Percentiles rank a stretch among this genome's conserved stretches.
Evolutionary conservation across 371 early-diverging fungal genomes (phyloP).

Genomic region (Mucor plumbeus): DNA sequence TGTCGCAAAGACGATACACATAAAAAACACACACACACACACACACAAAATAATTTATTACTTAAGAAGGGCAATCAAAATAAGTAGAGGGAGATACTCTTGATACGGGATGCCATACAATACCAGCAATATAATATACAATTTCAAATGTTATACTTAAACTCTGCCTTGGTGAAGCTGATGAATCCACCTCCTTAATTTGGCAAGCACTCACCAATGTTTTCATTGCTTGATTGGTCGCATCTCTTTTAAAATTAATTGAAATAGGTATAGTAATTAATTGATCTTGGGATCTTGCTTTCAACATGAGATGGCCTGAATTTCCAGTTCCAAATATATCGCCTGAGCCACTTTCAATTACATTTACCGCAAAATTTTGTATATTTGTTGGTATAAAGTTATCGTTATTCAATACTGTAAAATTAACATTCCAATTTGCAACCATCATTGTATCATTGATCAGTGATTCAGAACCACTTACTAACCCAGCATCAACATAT

Average conservation of each 20-base stretch:
- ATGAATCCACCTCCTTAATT: slow-evolving; percentile 6
- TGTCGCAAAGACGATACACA: no score
- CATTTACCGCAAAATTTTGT: slow-evolving; percentile 23
- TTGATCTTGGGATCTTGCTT: slow-evolving; percentile 18
- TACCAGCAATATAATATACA: slow-evolving; percentile 36
- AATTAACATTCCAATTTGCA: slow-evolving; percentile 36
- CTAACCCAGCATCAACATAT: slow-evolving; percentile 25
- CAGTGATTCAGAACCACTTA: slow-evolving; percentile 1
- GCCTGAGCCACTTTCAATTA: slow-evolving; percentile 25
- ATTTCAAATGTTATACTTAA: slow-evolving; percentile 32
- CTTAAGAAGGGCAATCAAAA: slow-evolving; percentile 33
- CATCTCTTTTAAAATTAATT: slow-evolving; percentile 19
- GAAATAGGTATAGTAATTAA: slow-evolving; percentile 13
- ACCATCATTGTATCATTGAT: slow-evolving; percentile 20
- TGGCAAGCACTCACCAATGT: slow-evolving; percentile 19
- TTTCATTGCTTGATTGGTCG: slow-evolving; percentile 16
- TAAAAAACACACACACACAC: no score
- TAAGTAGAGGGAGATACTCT: slow-evolving; percentile 24
- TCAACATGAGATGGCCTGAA: slow-evolving; percentile 16
- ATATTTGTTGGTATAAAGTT: slow-evolving; percentile 41
- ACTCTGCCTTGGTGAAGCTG: slow-evolving; percentile 8
- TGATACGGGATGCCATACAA: slow-evolving; percentile 30
- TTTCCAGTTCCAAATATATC: slow-evolving; percentile 25
- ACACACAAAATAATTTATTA: not conserved
- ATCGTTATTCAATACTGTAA: slow-evolving; percentile 32